A percentile compares a stretch with the other conserved stretches of the same genome.
These are phyloP conservation scores for Fusarium cicatricum DNA, from an alignment of 2,329 filamentous ascomycete species.

Conservation along the genomic window DNA sequence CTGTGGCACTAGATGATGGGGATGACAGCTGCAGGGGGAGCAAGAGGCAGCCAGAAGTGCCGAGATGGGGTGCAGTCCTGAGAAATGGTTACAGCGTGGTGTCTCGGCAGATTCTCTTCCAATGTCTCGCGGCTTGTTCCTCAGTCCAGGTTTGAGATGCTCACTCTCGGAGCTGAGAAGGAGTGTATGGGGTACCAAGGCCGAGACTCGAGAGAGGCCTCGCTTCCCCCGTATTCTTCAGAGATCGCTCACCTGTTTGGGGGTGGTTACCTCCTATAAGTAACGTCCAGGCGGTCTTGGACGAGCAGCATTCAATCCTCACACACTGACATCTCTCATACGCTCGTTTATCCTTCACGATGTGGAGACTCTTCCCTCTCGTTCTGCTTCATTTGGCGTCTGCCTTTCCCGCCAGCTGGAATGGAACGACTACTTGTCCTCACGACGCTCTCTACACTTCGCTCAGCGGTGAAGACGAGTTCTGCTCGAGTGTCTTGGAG, in stretches of 20 bases:
- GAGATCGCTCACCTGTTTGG: neutral
- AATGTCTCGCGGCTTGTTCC: conserved; percentile 4
- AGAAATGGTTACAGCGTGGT: conserved; percentile 7
- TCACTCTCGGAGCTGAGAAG: neutral
- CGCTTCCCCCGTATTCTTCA: neutral
- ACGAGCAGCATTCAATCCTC: neutral
- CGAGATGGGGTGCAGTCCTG: conserved; percentile 11
- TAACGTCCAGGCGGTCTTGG: conserved; percentile 14
- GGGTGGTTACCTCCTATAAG: conserved; percentile 25
- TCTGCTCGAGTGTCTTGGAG: conserved; percentile 44
- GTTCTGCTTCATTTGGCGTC: conserved; percentile 8
- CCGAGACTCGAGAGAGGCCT: conserved; percentile 1
- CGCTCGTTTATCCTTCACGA: conserved; percentile 30
- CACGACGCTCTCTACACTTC: conserved; percentile 45
- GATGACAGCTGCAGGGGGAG: neutral
- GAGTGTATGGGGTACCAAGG: neutral
- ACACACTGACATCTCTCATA: conserved; percentile 5
- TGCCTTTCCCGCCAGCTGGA: conserved; percentile 28
- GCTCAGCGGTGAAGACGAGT: conserved; percentile 38
- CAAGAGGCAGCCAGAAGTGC: conserved; percentile 12
- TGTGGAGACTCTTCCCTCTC: conserved; percentile 34
- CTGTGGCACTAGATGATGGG: conserved; percentile 10
- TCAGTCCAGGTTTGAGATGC: neutral
- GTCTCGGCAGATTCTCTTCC: conserved; percentile 32
- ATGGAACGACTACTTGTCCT: conserved; percentile 35